Evolutionary conservation across 1,284 basidiomycete species (phyloP).

Genomic region (Malassezia sympodialis): DNA sequence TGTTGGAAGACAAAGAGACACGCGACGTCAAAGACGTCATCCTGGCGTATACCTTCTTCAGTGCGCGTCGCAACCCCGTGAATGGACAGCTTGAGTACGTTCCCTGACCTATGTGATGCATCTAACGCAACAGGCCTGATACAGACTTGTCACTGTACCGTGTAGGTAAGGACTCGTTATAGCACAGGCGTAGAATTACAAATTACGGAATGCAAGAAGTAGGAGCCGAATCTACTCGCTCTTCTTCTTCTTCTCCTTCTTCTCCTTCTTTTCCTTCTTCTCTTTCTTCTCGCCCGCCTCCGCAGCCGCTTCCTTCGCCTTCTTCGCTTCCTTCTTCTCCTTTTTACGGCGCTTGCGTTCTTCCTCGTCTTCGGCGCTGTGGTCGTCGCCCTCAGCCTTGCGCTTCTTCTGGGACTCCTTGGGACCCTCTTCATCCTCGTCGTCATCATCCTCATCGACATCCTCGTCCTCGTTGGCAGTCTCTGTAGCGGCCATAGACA

Average conservation of each 20-base stretch:
- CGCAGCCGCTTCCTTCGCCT: constrained; percentile 31
- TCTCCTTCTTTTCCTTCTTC: constrained; percentile 39
- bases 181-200: constrained; percentile 16
- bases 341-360: constrained; percentile 46
- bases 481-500: constrained; percentile 22
- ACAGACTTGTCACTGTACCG: constrained; percentile 35
- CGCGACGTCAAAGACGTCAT: constrained; percentile 81
- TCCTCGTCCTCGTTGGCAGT: constrained; percentile 19
- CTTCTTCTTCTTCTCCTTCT: constrained; percentile 27
- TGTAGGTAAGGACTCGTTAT: constrained; percentile 19
- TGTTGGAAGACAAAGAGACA: constrained; percentile 80
- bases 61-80: constrained; percentile 49
- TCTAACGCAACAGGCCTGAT: constrained; percentile 26
- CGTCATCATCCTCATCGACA: constrained; percentile 37
- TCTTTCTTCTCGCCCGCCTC: constrained; percentile 32
- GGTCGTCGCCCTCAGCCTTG: constrained; percentile 20
- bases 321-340: constrained; percentile 47
- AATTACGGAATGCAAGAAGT: constrained; percentile 2
- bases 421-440: constrained; percentile 17
- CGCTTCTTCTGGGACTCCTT: constrained; percentile 35
- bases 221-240: constrained; percentile 4
- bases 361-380: constrained; percentile 31
- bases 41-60: constrained; percentile 95
- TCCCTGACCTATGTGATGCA: neutral
- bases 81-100: constrained; percentile 43